A percentile compares a stretch with the other conserved stretches of the same genome.
Conservation (phyloP, 148 eudicot genomes). For the Heliosperma pusillum region DNA sequence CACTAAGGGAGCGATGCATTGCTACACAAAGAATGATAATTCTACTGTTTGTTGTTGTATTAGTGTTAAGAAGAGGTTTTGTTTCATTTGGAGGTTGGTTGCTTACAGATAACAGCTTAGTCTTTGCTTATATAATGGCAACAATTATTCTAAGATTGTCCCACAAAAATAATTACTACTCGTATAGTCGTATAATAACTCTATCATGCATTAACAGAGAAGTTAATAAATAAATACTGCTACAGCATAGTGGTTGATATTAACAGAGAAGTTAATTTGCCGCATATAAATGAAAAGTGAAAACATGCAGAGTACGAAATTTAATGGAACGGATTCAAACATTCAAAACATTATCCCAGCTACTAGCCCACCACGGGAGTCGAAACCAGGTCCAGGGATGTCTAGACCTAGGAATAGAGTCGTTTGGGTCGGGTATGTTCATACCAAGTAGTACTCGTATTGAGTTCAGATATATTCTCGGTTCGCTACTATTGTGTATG, state of each 20-base stretch:
- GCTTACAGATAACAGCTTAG: neutral
- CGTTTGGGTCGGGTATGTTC: too few species aligned
- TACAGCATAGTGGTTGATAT: conserved; percentile 12
- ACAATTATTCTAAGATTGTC: neutral
- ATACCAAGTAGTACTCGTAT: too few species aligned
- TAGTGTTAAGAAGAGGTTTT: neutral
- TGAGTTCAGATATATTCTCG: too few species aligned
- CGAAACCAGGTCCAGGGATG: too few species aligned
- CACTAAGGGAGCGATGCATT: conserved; percentile 14
- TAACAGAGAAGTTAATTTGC: conserved; percentile 6
- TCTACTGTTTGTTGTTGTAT: neutral
- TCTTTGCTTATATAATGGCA: neutral
- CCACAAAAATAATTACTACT: conserved; percentile 4
- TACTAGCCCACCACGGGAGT: too few species aligned
- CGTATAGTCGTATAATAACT: too few species aligned
- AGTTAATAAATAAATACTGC: neutral
- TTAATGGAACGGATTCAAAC: neutral
- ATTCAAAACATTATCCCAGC: too few species aligned
- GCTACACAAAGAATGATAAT: neutral
- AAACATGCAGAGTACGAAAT: neutral
- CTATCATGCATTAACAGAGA: neutral
- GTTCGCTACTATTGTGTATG: too few species aligned
- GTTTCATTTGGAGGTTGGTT: neutral
- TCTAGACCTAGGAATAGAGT: too few species aligned
- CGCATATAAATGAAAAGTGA: neutral